These are phyloP conservation scores for Geotrichum ghanense DNA, from an alignment of 805 yeast genomes.

Conservation along the genomic window DNA sequence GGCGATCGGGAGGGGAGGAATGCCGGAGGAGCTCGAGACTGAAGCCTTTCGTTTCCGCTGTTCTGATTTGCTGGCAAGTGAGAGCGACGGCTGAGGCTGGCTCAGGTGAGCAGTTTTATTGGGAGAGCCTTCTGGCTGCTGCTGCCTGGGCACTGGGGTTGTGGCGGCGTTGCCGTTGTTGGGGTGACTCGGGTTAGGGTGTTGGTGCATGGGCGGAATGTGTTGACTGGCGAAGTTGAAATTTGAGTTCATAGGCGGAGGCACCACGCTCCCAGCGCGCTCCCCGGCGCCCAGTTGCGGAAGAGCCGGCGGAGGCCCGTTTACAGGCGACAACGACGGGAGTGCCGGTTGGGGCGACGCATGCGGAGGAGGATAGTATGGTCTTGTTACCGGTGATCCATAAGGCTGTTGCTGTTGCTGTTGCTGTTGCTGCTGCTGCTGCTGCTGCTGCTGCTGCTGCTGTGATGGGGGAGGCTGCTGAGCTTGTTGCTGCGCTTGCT, in stretches of 20 bases:
- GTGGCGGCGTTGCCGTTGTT: not conserved
- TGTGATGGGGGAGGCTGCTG: not conserved
- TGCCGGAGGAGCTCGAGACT: not conserved
- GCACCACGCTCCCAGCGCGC: not conserved
- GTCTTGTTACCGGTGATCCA: not conserved
- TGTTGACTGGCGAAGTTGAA: conserved; percentile 1
- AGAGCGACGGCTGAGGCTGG: not conserved
- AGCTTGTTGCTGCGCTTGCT: not conserved
- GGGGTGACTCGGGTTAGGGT: not conserved
- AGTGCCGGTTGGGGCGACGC: not conserved
- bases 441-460: not conserved
- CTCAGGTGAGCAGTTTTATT: not conserved
- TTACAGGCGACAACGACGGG: not conserved
- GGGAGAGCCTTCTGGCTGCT: too few relatives aligned
- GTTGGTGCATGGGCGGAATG: conserved; percentile 1
- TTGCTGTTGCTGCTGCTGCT: not conserved
- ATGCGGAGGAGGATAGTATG: conserved; percentile 1
- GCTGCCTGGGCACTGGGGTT: too few relatives aligned
- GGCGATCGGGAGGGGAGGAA: not conserved
- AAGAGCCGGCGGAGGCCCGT: not conserved
- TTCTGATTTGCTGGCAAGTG: conserved; percentile 1
- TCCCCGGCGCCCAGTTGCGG: not conserved
- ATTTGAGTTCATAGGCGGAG: conserved; percentile 1
- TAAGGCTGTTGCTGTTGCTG: not conserved
- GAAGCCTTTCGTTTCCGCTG: not conserved